phyloP scores from a whole-genome alignment of 1,284 basidiomycete genomes.

The Apiotrichum sp. region DNA sequence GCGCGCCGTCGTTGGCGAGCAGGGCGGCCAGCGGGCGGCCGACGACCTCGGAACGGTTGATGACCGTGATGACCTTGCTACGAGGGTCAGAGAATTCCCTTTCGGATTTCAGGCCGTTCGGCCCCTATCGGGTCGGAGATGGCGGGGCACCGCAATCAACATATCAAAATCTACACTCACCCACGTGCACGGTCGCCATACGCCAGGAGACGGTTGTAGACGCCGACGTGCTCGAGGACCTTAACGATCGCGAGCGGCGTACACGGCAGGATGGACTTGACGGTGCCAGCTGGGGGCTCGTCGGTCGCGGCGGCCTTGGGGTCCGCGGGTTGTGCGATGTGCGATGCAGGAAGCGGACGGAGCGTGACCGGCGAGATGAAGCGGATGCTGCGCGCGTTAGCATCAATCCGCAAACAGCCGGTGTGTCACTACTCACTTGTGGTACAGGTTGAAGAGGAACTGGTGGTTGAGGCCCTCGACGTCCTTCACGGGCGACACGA shows the following conservation, averaged over 20 bases:
- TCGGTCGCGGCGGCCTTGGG: constrained; percentile 20
- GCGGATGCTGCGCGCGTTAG: constrained; percentile 57
- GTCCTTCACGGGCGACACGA: constrained; percentile 85
- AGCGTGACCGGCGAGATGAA: constrained; percentile 50
- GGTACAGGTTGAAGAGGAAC: constrained; percentile 93
- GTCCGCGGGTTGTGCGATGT: constrained; percentile 33
- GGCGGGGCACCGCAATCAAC: background rate
- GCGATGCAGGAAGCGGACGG: constrained; percentile 39
- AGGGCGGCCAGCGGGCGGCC: constrained; percentile 85
- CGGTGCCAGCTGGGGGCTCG: constrained; percentile 59
- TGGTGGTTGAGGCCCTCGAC: constrained; percentile 96
- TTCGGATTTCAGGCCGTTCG: too few species aligned
- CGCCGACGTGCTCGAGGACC: constrained; percentile 79
- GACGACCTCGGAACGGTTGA: constrained; percentile 64
- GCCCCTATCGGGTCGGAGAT: too few species aligned
- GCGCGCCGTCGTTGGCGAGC: constrained; percentile 84
- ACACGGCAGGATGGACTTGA: constrained; percentile 77
- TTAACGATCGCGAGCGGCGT: constrained; percentile 96
- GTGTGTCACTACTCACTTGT: constrained; percentile 61
- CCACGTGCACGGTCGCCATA: constrained; percentile 95
- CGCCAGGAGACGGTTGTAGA: constrained; percentile 84
- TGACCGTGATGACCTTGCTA: constrained; percentile 28
- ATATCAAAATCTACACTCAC: constrained; percentile 8
- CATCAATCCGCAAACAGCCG: too few species aligned
- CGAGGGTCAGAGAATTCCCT: background rate